Conservation (phyloP, 1,284 basidiomycete genomes). For the Cystobasidium pallidum region DNA sequence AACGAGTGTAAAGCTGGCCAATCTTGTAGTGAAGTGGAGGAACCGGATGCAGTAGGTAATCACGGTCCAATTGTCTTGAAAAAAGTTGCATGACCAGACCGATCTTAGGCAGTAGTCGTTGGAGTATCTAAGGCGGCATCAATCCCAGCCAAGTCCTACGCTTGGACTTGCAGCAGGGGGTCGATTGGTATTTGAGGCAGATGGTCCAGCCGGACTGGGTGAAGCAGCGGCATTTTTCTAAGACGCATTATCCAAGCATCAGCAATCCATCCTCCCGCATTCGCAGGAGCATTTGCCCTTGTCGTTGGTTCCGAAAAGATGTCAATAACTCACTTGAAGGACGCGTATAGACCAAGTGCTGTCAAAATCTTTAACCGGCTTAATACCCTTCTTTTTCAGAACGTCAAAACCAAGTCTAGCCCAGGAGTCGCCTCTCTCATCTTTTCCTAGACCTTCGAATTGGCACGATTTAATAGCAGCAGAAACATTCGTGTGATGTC, state of each 20-base stretch:
- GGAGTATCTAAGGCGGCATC: too few species aligned
- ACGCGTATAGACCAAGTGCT: slow-evolving; percentile 21
- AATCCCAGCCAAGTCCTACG: slow-evolving; percentile 12
- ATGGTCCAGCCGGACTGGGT: background rate
- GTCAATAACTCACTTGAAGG: slow-evolving; percentile 10
- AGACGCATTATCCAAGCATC: background rate
- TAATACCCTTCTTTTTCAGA: slow-evolving; percentile 2
- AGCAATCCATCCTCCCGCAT: background rate
- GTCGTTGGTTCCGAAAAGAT: too few species aligned
- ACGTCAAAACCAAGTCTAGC: slow-evolving; percentile 2
- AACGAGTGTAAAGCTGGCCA: too few species aligned
- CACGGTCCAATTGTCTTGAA: too few species aligned
- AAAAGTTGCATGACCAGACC: too few species aligned
- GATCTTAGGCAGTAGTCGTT: too few species aligned
- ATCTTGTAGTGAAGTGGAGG: too few species aligned
- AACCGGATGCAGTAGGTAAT: too few species aligned
- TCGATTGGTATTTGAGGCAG: background rate
- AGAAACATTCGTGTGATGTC: slow-evolving; percentile 33
- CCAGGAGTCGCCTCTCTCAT: slow-evolving; percentile 8
- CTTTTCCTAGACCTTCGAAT: slow-evolving; percentile 16
- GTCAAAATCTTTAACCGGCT: slow-evolving; percentile 14
- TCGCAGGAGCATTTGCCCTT: too few species aligned
- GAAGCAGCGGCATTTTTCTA: background rate
- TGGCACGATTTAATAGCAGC: slow-evolving; percentile 2
- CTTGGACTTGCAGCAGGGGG: background rate